These are phyloP conservation scores for Blastobotrys mokoenaii DNA, from an alignment of 805 yeast species.

Conservation along the genomic window DNA sequence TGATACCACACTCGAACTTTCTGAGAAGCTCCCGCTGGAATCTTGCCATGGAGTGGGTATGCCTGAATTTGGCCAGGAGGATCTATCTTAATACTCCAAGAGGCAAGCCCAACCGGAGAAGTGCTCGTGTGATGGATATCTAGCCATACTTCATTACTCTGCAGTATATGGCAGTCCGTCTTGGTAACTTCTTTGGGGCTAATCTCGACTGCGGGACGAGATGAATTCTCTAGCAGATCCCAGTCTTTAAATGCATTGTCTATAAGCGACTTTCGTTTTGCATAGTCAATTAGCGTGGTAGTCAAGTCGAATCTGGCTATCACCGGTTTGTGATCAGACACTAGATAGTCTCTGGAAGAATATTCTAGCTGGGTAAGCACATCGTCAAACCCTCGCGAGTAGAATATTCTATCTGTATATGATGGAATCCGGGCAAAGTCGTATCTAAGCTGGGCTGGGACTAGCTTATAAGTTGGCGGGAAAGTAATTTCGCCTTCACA, in stretches of 20 bases:
- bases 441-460: constrained; percentile 18
- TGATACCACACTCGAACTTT: constrained; percentile 14
- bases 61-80: constrained; percentile 14
- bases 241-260: constrained; percentile 32
- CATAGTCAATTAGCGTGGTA: constrained; percentile 32
- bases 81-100: not conserved
- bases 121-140: constrained; percentile 32
- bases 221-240: constrained; percentile 38
- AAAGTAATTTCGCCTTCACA: constrained; percentile 41
- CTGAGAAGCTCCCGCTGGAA: constrained; percentile 24
- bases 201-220: constrained; percentile 35
- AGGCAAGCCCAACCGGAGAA: constrained; percentile 13
- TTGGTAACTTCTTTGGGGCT: constrained; percentile 28
- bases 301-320: constrained; percentile 29
- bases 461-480: constrained; percentile 48
- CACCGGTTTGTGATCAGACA: constrained; percentile 55
- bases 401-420: constrained; percentile 50
- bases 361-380: constrained; percentile 21
- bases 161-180: constrained; percentile 21
- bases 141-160: constrained; percentile 18
- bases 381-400: constrained; percentile 15
- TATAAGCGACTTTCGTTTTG: constrained; percentile 29
- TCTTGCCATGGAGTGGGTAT: constrained; percentile 25
- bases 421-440: constrained; percentile 39
- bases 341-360: constrained; percentile 22